Percentiles rank a stretch among this genome's conserved stretches.
These are phyloP conservation scores for Podospora pseudocomata DNA, from an alignment of 495 filamentous ascomycete genomes.

Conservation along the genomic window DNA sequence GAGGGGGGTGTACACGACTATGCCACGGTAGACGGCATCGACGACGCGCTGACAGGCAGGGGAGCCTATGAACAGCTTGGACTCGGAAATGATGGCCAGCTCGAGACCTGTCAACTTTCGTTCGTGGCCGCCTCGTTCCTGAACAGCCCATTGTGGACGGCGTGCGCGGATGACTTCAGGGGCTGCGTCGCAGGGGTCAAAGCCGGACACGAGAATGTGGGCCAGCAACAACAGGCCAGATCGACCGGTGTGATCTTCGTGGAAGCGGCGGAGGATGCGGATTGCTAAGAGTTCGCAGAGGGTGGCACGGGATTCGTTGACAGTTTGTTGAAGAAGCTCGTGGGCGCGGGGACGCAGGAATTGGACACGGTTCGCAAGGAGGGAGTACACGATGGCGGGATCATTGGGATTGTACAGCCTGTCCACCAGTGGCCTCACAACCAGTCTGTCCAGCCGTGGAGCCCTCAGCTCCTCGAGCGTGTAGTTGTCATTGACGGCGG, in stretches of 20 bases:
- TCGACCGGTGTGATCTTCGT: constrained; percentile 55
- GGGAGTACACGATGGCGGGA: constrained; percentile 59
- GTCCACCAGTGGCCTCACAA: constrained; percentile 59
- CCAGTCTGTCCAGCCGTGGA: constrained; percentile 54
- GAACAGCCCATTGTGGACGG: constrained; percentile 42
- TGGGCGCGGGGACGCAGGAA: constrained; percentile 57
- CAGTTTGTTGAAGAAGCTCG: constrained; percentile 55
- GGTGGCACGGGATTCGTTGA: constrained; percentile 55
- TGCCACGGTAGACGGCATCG: constrained; percentile 55
- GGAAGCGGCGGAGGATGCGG: constrained; percentile 56
- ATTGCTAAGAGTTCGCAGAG: constrained; percentile 60
- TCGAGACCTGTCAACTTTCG: constrained; percentile 59
- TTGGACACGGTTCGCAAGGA: constrained; percentile 61
- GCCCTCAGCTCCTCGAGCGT: constrained; percentile 55
- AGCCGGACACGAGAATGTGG: constrained; percentile 59
- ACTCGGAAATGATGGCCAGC: constrained; percentile 60
- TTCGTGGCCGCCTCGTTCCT: constrained; percentile 49
- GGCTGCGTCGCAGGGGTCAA: constrained; percentile 60
- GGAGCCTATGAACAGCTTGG: constrained; percentile 55
- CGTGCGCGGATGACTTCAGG: constrained; percentile 46
- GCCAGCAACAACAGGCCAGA: constrained; percentile 55
- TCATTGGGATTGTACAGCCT: constrained; percentile 56
- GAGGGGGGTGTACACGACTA: constrained; percentile 58
- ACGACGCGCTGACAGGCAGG: constrained; percentile 58
- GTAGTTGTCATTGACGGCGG: constrained; percentile 55